These are phyloP conservation scores for Fraxinus quadrangulata DNA, from an alignment of 257 asterid genomes.

Conservation along the genomic window DNA sequence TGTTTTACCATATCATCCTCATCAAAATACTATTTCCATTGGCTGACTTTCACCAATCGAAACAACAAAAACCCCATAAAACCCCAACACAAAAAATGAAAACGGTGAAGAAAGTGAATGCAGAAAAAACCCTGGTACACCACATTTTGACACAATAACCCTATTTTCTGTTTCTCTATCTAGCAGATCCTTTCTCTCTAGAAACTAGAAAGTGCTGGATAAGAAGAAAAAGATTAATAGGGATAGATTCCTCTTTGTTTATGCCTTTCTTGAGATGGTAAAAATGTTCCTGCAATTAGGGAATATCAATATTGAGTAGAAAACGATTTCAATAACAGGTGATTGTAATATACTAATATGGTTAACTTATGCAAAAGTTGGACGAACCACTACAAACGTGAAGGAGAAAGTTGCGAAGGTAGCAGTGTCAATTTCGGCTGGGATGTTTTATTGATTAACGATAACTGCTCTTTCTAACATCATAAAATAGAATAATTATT, in stretches of 20 bases:
- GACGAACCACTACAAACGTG: background rate
- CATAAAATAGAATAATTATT: background rate
- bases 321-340: background rate
- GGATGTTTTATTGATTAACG: background rate
- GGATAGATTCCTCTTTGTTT: background rate
- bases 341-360: constrained; percentile 3
- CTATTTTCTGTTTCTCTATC: background rate
- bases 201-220: background rate
- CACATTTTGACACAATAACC: background rate
- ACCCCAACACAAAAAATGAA: background rate
- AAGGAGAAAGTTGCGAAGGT: background rate
- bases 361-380: constrained; percentile 4
- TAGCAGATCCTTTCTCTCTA: background rate
- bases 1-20: background rate
- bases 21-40: background rate
- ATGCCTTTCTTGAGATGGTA: background rate
- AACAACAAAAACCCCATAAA: background rate
- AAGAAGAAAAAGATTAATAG: background rate
- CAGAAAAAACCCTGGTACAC: background rate
- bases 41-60: background rate
- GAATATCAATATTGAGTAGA: constrained; percentile 7
- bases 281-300: constrained; percentile 1
- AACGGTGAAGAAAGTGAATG: background rate
- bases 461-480: background rate
- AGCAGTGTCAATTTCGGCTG: background rate